Evolutionary conservation across 176 grass and related monocot genomes (phyloP), one percentile per base, ranked within the genome.

Genomic region (Metroxylon sagu): DNA sequence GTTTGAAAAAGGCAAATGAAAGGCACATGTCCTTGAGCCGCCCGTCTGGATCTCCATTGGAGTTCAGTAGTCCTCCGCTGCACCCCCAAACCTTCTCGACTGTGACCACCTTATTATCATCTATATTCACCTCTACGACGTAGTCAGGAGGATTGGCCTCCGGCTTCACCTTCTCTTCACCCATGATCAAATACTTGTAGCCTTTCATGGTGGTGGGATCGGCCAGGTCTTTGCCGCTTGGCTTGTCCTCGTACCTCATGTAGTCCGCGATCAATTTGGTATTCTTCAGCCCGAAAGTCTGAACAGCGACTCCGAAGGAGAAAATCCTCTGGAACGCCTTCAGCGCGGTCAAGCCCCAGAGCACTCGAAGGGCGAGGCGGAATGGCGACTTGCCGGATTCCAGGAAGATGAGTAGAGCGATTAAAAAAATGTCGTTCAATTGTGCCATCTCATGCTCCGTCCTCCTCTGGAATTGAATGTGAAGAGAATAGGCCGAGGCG

Each of bases 1-100:
- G 55, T 62, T 67, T 76, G 62, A 64, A 66, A 17, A 76, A 55
- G 53, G 73, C 61, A 15, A 67, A 76, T 25, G 73, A 76, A 1
- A 67, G 62, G 62, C 73, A 76, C 21, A 59, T 14, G 5, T 76
- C 73, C 21, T 76, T 76, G 21, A 76, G 62, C 49, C 58, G 35
- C 16, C 53, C 7, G 18, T 43, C 50, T 7, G 7, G 0, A 30
- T 4, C 19, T 23, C 50, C 53, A 5, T 48, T 6, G 6, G 18
- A 26, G 3, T 17, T 65, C 10, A 67, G 15, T 0, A 76, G 23
- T 12, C 15, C 14, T 4, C 54, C 62, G 4, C 27, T 6, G 26
- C 60, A 76, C 3, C 2, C 6, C 73, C 62, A 76, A 39, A 66
- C 53, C 35, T 59, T 27, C 19, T 67, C 31, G 25, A 67, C 5